Conservation (phyloP, 441 rosid genomes). For the Arabidopsis hybrid region DNA sequence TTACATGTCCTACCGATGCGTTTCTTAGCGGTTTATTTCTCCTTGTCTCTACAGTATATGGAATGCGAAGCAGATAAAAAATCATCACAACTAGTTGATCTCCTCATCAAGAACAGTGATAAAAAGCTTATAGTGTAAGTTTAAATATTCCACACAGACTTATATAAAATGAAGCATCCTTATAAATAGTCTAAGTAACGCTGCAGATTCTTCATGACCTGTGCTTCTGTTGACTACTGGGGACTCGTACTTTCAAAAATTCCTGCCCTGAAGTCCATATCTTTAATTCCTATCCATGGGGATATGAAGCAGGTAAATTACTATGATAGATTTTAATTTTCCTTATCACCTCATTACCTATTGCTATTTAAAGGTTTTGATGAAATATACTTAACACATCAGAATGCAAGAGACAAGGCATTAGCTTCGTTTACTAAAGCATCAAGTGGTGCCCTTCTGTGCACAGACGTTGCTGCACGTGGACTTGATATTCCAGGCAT, state of each 20-base stretch:
- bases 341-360: slow-evolving; percentile 9
- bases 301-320: slow-evolving; percentile 84
- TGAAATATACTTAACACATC: slow-evolving; percentile 18
- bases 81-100: slow-evolving; percentile 80
- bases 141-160: slow-evolving; percentile 27
- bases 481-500: slow-evolving; percentile 96
- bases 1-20: neutral
- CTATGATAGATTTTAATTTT: neutral
- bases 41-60: slow-evolving; percentile 68
- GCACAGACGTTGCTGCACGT: slow-evolving; percentile 98
- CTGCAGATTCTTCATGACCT: slow-evolving; percentile 90
- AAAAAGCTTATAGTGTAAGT: slow-evolving; percentile 87
- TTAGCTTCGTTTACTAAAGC: slow-evolving; percentile 73
- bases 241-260: slow-evolving; percentile 76
- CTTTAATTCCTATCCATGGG: slow-evolving; percentile 88
- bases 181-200: slow-evolving; percentile 16
- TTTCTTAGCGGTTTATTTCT: slow-evolving; percentile 17
- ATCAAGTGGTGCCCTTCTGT: slow-evolving; percentile 78
- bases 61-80: slow-evolving; percentile 90
- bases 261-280: slow-evolving; percentile 60
- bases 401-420: slow-evolving; percentile 88
- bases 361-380: slow-evolving; percentile 33
- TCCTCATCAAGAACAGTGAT: slow-evolving; percentile 65
- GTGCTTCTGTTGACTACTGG: slow-evolving; percentile 97
- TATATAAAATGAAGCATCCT: slow-evolving; percentile 7